phyloP scores from a whole-genome alignment of 2,329 filamentous ascomycete genomes.

The Metarhizium humberi region DNA sequence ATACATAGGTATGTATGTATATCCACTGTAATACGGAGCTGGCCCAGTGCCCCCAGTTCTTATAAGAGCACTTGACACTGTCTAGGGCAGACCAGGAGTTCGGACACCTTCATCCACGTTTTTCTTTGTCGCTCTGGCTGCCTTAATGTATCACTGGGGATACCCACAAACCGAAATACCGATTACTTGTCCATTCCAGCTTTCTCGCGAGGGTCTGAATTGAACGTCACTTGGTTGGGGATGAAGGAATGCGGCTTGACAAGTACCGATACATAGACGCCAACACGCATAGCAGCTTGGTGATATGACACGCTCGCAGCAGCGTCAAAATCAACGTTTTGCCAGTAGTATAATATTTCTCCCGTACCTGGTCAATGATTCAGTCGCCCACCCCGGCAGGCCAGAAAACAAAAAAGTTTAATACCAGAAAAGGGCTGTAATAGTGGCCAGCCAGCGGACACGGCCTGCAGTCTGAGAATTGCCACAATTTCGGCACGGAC shows the following conservation, averaged over 20 bases:
- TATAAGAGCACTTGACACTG: no score
- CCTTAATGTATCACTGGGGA: background rate
- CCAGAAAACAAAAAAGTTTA: background rate
- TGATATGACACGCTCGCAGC: background rate
- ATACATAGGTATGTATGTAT: background rate
- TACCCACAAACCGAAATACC: background rate
- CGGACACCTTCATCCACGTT: no score
- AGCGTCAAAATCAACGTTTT: background rate
- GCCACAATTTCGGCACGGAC: background rate
- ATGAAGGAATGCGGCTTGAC: background rate
- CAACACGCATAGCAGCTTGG: background rate
- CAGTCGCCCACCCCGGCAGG: background rate
- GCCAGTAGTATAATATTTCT: no score
- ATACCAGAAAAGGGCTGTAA: background rate
- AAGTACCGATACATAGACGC: no score
- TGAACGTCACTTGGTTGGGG: background rate
- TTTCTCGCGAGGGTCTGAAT: background rate
- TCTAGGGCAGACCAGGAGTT: no score
- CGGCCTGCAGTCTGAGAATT: background rate
- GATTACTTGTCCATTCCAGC: background rate
- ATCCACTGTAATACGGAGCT: no score
- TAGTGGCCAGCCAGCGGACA: background rate
- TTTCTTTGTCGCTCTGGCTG: no score
- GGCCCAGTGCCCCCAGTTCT: no score
- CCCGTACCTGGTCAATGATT: no score